Evolutionary conservation across 129 eudicot genomes (phyloP), one percentile per base, ranked within the genome.

Genomic region (Gnaphalium uliginosum): DNA sequence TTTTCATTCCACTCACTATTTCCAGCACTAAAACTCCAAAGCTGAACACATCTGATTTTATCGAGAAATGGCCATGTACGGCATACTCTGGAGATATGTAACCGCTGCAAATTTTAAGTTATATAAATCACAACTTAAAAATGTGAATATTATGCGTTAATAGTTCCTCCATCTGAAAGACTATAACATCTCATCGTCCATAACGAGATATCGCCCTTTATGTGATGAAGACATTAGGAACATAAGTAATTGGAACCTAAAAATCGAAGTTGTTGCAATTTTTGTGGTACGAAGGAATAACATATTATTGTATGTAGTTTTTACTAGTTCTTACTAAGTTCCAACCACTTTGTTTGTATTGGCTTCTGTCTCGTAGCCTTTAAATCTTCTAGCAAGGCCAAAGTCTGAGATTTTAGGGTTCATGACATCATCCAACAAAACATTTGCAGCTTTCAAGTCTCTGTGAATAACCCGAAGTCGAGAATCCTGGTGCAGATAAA

Each of bases 331-430:
- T 74, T 74, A 74, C 78, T 74, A 74, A 8, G 78, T 74, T 41
- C 78, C 78, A 11, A 74, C 78, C 70, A 74, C 78, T 62, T 74
- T 74, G 33, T 74, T 74, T 27, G 78, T 74, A 6, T 64, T 74
- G 39, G 66, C 76, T 54, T 57, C 32, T 6, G 66, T 57, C 22
- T 72, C 76, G 1, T 56, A 37, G 51, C 67, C 78, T 62, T 24
- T 29, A 74, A 74, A 74, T 64, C 61, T 74, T 74, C 78, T 74
- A 62, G 78, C 78, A 74, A 74, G 71, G 19, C 78, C 78, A 7
- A 74, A 74, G 29, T 74, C 78, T 0, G 78, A 74, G 25, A 74
- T 74, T 63, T 74, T 74, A 10, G 78, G 78, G 70, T 62, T 63
- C 78, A 63, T 41, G 21, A 62, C 71, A 27, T 19, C 11, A 48